These are phyloP conservation scores for Protomyces pachydermus DNA, from an alignment of 1,139 yeast genomes.

Conservation along the genomic window DNA sequence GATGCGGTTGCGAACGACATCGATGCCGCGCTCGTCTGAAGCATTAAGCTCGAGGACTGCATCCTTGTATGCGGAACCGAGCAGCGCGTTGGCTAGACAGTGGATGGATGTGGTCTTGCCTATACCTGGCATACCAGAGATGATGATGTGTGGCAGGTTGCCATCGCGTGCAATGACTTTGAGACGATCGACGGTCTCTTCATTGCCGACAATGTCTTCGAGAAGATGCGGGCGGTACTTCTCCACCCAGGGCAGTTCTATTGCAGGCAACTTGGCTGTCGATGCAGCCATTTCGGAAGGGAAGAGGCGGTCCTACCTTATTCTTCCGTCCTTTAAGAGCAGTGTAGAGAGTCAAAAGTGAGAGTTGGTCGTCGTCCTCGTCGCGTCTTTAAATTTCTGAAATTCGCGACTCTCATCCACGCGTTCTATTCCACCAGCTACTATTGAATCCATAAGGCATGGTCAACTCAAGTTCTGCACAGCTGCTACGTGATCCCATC, in stretches of 20 bases:
- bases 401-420: background rate
- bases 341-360: too few species aligned
- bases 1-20: slow-evolving; percentile 85
- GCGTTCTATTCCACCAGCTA: background rate
- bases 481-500: slow-evolving; percentile 3
- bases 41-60: slow-evolving; percentile 94
- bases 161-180: slow-evolving; percentile 85
- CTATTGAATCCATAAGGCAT: background rate
- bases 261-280: slow-evolving; percentile 11
- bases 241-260: slow-evolving; percentile 51
- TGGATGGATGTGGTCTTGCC: slow-evolving; percentile 94
- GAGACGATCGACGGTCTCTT: slow-evolving; percentile 79
- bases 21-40: slow-evolving; percentile 88
- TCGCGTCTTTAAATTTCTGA: background rate
- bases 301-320: background rate
- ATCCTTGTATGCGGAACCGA: slow-evolving; percentile 67
- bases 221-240: slow-evolving; percentile 79
- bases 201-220: slow-evolving; percentile 87
- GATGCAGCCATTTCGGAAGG: slow-evolving; percentile 9
- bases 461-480: slow-evolving; percentile 18
- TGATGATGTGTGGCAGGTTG: slow-evolving; percentile 93
- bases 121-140: slow-evolving; percentile 81
- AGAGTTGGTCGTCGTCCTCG: too few species aligned
- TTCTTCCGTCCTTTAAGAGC: too few species aligned
- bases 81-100: slow-evolving; percentile 77